Evolutionary conservation across 139 green algal genomes (phyloP).

Genomic region (Limnomonas spitsbergensis): DNA sequence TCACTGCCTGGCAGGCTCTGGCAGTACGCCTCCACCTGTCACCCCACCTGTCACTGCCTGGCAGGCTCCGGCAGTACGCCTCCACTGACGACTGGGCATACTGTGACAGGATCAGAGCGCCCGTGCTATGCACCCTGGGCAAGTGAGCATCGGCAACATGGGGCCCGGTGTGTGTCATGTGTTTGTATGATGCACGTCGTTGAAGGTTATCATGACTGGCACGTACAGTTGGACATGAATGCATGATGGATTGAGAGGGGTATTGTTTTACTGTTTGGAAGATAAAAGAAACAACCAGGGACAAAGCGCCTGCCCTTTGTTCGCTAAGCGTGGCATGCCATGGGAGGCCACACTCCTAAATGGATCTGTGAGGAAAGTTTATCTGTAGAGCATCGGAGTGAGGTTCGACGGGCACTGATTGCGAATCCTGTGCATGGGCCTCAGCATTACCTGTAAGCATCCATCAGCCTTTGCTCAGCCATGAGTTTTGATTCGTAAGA

Average conservation of each 20-base stretch:
- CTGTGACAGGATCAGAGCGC: neutral
- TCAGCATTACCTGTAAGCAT: neutral
- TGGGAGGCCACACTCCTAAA: too few relatives aligned
- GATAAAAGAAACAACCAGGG: neutral
- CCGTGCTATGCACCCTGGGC: neutral
- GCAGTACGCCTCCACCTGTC: neutral
- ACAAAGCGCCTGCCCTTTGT: neutral
- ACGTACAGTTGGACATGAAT: too few relatives aligned
- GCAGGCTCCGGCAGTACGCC: neutral
- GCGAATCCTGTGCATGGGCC: neutral
- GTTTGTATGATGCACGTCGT: too few relatives aligned
- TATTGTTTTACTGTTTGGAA: neutral
- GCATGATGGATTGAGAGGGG: too few relatives aligned
- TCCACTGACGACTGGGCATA: neutral
- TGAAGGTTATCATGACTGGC: too few relatives aligned
- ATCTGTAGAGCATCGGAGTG: too few relatives aligned
- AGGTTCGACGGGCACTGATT: too few relatives aligned
- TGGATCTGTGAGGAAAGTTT: too few relatives aligned
- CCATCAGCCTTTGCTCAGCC: neutral
- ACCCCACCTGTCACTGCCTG: slow-evolving; percentile 9
- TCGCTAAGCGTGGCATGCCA: too few relatives aligned
- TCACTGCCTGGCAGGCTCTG: slow-evolving; percentile 6
- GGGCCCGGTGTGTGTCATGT: neutral
- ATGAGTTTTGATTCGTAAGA: too few relatives aligned
- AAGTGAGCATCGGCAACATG: neutral